phyloP scores from a whole-genome alignment of 257 asterid genomes.

The Galeopsis tetrahit region DNA sequence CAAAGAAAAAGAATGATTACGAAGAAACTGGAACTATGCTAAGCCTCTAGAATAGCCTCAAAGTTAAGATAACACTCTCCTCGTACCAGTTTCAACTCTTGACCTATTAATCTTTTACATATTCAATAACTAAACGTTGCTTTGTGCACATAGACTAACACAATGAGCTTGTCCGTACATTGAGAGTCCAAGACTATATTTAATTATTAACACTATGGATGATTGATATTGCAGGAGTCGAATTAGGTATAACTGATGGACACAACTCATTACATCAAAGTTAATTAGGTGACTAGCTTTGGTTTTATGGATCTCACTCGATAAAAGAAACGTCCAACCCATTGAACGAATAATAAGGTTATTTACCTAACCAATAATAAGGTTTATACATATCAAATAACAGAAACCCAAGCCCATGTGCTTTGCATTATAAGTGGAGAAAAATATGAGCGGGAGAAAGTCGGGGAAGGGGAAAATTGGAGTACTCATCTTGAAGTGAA shows the following conservation, averaged over 20 bases:
- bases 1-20: neutral
- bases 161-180: neutral
- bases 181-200: neutral
- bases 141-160: neutral
- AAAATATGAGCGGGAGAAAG: neutral
- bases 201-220: neutral
- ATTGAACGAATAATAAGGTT: neutral
- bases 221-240: neutral
- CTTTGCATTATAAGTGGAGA: neutral
- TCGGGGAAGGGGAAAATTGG: neutral
- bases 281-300: slow-evolving; percentile 16
- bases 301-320: slow-evolving; percentile 1
- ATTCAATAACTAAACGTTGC: neutral
- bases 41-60: slow-evolving; percentile 1
- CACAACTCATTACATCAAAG: neutral
- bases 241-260: slow-evolving; percentile 1
- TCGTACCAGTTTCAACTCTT: neutral
- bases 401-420: neutral
- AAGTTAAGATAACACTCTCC: slow-evolving; percentile 4
- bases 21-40: neutral
- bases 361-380: slow-evolving; percentile 3
- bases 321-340: neutral
- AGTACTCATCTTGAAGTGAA: slow-evolving; percentile 24
- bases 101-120: slow-evolving; percentile 6
- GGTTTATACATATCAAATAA: neutral